Conservation (phyloP, 768 basidiomycete species). For the Rhodotorula sphaerocarpa region DNA sequence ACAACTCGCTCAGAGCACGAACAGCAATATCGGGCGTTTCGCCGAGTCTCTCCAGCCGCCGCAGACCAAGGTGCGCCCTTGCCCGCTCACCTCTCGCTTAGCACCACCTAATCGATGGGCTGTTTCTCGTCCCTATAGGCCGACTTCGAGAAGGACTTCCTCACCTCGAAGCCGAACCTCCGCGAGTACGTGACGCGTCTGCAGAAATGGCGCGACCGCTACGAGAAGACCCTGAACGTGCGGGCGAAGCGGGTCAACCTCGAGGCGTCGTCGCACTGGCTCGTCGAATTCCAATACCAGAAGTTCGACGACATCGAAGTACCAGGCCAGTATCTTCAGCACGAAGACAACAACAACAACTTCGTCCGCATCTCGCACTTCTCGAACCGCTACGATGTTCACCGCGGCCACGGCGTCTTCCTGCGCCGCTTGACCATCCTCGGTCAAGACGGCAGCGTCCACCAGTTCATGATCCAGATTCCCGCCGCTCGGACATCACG, state of each 20-base stretch:
- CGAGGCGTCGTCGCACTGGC: conserved; percentile 78
- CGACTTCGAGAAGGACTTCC: conserved; percentile 85
- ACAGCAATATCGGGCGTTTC: conserved; percentile 45
- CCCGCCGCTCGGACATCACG: conserved; percentile 76
- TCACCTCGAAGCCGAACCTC: conserved; percentile 65
- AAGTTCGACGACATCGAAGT: conserved; percentile 97
- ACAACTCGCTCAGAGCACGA: conserved; percentile 41
- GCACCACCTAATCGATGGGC: not conserved
- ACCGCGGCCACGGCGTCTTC: conserved; percentile 71
- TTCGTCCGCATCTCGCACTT: conserved; percentile 88
- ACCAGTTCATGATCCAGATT: conserved; percentile 82
- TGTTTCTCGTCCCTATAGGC: conserved; percentile 49
- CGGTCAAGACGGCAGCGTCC: conserved; percentile 79
- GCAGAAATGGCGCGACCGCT: conserved; percentile 87
- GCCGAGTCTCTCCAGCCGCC: conserved; percentile 42
- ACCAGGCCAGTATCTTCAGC: conserved; percentile 98
- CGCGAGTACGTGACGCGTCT: conserved; percentile 80
- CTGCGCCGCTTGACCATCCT: conserved; percentile 85
- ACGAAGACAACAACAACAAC: conserved; percentile 85
- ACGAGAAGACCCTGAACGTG: conserved; percentile 68
- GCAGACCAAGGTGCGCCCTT: conserved; percentile 40
- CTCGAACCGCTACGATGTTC: conserved; percentile 79
- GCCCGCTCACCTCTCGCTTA: too few species aligned
- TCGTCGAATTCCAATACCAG: conserved; percentile 94
- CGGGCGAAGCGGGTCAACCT: conserved; percentile 69